Evolutionary conservation across 805 yeast genomes (phyloP).

Genomic region (Zygosaccharomyces siamensis): DNA sequence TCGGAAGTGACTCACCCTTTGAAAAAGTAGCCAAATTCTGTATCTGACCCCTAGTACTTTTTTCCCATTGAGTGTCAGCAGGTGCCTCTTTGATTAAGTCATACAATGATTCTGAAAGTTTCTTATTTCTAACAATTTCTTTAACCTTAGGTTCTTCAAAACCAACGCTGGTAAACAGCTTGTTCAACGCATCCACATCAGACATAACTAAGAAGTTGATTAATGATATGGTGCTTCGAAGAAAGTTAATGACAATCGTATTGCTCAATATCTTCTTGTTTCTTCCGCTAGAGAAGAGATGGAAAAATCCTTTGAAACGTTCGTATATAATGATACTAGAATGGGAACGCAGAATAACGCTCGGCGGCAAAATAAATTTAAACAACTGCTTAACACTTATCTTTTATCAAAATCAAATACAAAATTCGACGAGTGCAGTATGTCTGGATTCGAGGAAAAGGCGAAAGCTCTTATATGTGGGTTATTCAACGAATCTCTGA

Average conservation of each 20-base stretch:
- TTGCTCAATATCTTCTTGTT: neutral
- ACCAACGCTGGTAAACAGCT: slow-evolving; percentile 45
- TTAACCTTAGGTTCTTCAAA: slow-evolving; percentile 67
- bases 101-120: slow-evolving; percentile 67
- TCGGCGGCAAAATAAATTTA: slow-evolving; percentile 13
- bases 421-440: neutral
- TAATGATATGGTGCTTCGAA: neutral
- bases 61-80: slow-evolving; percentile 42
- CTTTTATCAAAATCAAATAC: neutral
- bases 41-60: slow-evolving; percentile 56
- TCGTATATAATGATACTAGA: neutral
- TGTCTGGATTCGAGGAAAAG: neutral
- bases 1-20: slow-evolving; percentile 48
- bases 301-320: slow-evolving; percentile 3
- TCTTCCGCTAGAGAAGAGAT: neutral
- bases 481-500: slow-evolving; percentile 4
- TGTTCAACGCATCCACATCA: slow-evolving; percentile 37
- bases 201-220: slow-evolving; percentile 15
- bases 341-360: neutral
- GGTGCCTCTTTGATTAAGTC: slow-evolving; percentile 48
- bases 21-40: slow-evolving; percentile 74
- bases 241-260: neutral
- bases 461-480: neutral
- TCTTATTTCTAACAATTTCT: slow-evolving; percentile 81
- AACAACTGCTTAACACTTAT: neutral